Evolutionary conservation across 2,329 filamentous ascomycete genomes (phyloP).

Genomic region (Exophiala oligosperma): DNA sequence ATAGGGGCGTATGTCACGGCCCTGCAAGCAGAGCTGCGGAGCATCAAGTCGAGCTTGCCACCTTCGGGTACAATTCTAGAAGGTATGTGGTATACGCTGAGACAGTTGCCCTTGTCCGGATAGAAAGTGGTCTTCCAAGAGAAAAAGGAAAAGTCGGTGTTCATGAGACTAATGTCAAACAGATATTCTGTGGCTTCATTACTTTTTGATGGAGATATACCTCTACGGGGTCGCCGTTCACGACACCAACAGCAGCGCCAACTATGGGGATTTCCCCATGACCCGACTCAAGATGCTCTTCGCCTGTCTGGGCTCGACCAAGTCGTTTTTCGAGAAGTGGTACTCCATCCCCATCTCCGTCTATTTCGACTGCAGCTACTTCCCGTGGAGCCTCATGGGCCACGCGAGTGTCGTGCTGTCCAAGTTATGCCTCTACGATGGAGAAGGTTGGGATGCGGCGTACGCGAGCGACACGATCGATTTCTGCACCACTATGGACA

Average conservation of each 20-base stretch:
- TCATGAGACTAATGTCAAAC: not conserved
- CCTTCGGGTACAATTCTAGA: not conserved
- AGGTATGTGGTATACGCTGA: not conserved
- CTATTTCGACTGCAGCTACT: slow-evolving; percentile 51
- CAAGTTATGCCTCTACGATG: slow-evolving; percentile 29
- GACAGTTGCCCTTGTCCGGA: not conserved
- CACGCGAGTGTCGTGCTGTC: slow-evolving; percentile 40
- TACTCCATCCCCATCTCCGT: slow-evolving; percentile 44
- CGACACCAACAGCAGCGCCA: slow-evolving; percentile 41
- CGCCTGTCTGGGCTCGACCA: slow-evolving; percentile 49
- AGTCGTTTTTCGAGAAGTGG: slow-evolving; percentile 53
- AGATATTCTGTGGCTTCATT: slow-evolving; percentile 32
- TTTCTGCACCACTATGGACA: slow-evolving; percentile 25
- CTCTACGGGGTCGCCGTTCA: slow-evolving; percentile 31
- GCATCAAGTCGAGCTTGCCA: slow-evolving; percentile 22
- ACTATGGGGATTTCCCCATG: slow-evolving; percentile 37
- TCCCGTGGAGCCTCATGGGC: slow-evolving; percentile 48
- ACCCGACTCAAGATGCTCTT: slow-evolving; percentile 54
- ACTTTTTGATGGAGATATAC: slow-evolving; percentile 31
- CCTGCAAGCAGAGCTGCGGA: slow-evolving; percentile 44
- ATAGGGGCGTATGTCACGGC: slow-evolving; percentile 42
- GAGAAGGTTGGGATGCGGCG: slow-evolving; percentile 31
- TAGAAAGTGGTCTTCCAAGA: too few relatives aligned
- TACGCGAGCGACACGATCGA: slow-evolving; percentile 29
- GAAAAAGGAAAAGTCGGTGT: too few relatives aligned